A percentile compares a stretch with the other conserved stretches of the same genome.
These are phyloP conservation scores for Alternaria brassicae DNA, from an alignment of 2,329 filamentous ascomycete genomes.

Conservation along the genomic window DNA sequence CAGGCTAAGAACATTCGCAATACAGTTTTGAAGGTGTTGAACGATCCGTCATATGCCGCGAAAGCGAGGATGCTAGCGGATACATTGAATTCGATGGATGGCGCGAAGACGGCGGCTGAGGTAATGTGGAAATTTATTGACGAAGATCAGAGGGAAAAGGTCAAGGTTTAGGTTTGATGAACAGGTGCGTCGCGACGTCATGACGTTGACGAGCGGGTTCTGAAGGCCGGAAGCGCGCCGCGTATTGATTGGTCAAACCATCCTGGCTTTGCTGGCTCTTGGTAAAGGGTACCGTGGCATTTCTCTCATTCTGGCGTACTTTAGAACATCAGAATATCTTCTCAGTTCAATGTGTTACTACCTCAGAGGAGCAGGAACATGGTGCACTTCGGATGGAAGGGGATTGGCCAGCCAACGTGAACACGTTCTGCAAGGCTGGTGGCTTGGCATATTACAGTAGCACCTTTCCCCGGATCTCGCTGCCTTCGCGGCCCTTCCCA, in stretches of 20 bases:
- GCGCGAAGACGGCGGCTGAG: slow-evolving; percentile 38
- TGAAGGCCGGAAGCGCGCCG: not conserved
- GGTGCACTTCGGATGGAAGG: not conserved
- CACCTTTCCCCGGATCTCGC: not conserved
- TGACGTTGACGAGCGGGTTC: not conserved
- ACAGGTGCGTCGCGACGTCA: slow-evolving; percentile 4
- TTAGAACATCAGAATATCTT: not conserved
- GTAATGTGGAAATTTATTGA: slow-evolving; percentile 44
- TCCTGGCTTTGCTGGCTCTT: not conserved
- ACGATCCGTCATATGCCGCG: slow-evolving; percentile 33
- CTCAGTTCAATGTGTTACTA: not conserved
- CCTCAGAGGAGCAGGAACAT: not conserved
- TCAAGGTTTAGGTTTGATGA: slow-evolving; percentile 6
- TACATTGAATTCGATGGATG: slow-evolving; percentile 39
- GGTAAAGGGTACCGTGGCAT: not conserved
- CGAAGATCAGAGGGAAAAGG: slow-evolving; percentile 26
- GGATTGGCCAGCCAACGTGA: not conserved
- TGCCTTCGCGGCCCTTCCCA: not conserved
- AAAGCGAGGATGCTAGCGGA: slow-evolving; percentile 35
- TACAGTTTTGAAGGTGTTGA: slow-evolving; percentile 33
- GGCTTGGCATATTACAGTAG: not conserved
- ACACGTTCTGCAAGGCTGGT: not conserved
- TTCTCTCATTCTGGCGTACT: not conserved
- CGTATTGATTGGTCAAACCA: not conserved
- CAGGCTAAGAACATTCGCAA: slow-evolving; percentile 38